Conservation (phyloP, 2,329 filamentous ascomycete species). For the Ophiosphaerella korrae region DNA sequence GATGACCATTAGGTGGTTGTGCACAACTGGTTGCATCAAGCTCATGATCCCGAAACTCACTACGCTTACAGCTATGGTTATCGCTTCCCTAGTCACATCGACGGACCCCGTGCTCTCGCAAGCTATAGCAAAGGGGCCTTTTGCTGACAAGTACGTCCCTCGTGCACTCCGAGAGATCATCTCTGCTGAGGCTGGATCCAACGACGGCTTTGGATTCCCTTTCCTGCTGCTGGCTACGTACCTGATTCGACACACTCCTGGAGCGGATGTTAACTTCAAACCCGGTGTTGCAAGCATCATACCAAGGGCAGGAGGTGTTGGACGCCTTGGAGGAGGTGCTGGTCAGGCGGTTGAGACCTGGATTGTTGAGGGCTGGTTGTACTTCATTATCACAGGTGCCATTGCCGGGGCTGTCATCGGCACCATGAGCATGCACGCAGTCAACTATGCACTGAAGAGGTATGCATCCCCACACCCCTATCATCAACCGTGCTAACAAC, state of each 20-base stretch:
- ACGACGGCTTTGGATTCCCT: slow-evolving; percentile 67
- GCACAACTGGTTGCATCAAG: slow-evolving; percentile 61
- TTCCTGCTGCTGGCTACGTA: slow-evolving; percentile 64
- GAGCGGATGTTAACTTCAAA: slow-evolving; percentile 30
- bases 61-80: slow-evolving; percentile 57
- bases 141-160: slow-evolving; percentile 66
- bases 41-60: slow-evolving; percentile 61
- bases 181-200: slow-evolving; percentile 65
- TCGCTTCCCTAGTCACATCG: slow-evolving; percentile 65
- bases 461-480: background rate
- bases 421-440: slow-evolving; percentile 52
- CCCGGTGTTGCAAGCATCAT: slow-evolving; percentile 11
- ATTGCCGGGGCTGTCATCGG: slow-evolving; percentile 61
- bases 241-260: slow-evolving; percentile 60
- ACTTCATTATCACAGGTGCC: slow-evolving; percentile 61
- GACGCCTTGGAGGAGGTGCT: slow-evolving; percentile 58
- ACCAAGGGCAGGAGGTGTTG: slow-evolving; percentile 36
- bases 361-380: slow-evolving; percentile 65
- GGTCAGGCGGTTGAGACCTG: slow-evolving; percentile 61
- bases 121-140: slow-evolving; percentile 66
- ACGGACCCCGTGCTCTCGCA: slow-evolving; percentile 68
- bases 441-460: slow-evolving; percentile 50
- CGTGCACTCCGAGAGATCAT: slow-evolving; percentile 65
- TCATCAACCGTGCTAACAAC: background rate
- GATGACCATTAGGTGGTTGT: slow-evolving; percentile 68